Percentiles rank a stretch among this genome's conserved stretches.
Conservation (phyloP, 331 rosid genomes). For the Malus hybrid region DNA sequence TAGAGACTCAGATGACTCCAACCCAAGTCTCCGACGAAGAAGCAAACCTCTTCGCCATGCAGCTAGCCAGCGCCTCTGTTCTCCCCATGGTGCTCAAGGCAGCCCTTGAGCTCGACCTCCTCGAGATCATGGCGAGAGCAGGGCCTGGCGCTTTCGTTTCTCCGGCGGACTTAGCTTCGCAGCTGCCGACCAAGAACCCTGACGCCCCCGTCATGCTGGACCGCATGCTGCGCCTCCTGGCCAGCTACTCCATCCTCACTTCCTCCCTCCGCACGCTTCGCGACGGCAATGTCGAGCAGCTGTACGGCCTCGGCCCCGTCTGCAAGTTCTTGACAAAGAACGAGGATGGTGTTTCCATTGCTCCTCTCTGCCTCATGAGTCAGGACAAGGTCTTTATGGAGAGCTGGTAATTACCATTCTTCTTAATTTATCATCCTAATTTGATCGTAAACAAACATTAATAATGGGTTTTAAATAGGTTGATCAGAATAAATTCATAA, state of each 20-base stretch:
- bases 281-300: slow-evolving; percentile 55
- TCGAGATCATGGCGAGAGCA: no score
- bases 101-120: no score
- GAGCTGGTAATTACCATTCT: slow-evolving; percentile 56
- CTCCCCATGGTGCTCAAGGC: no score
- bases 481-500: no score
- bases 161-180: no score
- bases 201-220: slow-evolving; percentile 64
- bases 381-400: slow-evolving; percentile 89
- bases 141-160: no score
- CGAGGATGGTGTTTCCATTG: slow-evolving; percentile 79
- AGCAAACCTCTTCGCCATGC: no score
- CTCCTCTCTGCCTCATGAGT: slow-evolving; percentile 81
- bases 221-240: slow-evolving; percentile 71
- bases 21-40: no score
- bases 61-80: no score
- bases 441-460: neutral
- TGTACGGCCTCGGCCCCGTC: slow-evolving; percentile 77
- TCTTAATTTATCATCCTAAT: neutral
- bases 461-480: no score
- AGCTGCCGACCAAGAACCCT: slow-evolving; percentile 14
- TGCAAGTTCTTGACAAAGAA: slow-evolving; percentile 72
- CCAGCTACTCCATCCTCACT: slow-evolving; percentile 62
- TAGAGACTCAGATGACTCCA: no score
- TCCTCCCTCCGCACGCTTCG: slow-evolving; percentile 26